These are phyloP conservation scores for Olyra latifolia DNA, from an alignment of 176 grass and related monocot species.

Conservation along the genomic window DNA sequence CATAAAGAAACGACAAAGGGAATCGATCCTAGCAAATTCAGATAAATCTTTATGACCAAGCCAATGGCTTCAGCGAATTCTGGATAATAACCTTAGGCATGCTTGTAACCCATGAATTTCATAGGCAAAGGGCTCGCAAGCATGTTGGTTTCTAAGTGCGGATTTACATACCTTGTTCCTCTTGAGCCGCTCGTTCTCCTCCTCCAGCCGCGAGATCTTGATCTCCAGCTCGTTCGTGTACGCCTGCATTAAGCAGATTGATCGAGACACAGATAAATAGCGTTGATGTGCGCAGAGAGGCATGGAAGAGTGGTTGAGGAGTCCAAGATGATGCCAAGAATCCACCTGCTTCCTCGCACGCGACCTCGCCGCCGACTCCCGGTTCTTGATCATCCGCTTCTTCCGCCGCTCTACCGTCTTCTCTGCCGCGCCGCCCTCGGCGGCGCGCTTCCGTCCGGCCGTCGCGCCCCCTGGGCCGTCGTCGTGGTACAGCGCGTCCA, in stretches of 20 bases:
- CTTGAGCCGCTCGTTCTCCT: conserved; percentile 66
- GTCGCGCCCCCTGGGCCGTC: conserved; percentile 18
- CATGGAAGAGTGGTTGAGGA: not conserved
- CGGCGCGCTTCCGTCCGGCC: conserved; percentile 31
- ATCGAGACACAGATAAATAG: not conserved
- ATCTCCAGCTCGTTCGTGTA: conserved; percentile 92
- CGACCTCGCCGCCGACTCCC: conserved; percentile 89
- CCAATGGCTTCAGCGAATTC: not conserved
- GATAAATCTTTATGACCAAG: not conserved
- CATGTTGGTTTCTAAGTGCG: not conserved
- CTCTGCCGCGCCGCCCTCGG: conserved; percentile 1
- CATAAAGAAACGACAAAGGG: not conserved
- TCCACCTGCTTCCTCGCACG: conserved; percentile 82
- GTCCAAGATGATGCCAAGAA: not conserved
- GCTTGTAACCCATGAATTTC: not conserved
- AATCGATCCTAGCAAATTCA: not conserved
- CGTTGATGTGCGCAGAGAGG: not conserved
- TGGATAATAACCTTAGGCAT: not conserved
- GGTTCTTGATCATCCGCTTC: conserved; percentile 98
- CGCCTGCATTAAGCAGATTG: conserved; percentile 45
- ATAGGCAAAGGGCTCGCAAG: too few relatives aligned
- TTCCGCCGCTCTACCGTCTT: conserved; percentile 69
- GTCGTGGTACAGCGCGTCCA: conserved; percentile 63
- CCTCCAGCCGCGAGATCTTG: conserved; percentile 72
- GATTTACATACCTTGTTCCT: conserved; percentile 45